Percentiles rank a stretch among this genome's conserved stretches.
phyloP scores from a whole-genome alignment of 305 asterid genomes.

The Ruellia speciosa region DNA sequence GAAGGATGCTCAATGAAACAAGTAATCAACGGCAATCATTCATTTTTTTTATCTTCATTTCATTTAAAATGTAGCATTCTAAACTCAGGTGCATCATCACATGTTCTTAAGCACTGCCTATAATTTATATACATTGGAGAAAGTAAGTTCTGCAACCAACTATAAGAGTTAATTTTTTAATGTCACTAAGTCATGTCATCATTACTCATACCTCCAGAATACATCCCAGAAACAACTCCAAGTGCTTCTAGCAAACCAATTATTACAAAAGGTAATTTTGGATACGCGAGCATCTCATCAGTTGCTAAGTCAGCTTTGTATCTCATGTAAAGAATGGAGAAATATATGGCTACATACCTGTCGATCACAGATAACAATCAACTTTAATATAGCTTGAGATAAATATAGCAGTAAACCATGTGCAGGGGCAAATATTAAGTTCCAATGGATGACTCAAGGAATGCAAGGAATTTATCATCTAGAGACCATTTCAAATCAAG shows the following conservation, averaged over 20 bases:
- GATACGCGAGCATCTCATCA: conserved; percentile 64
- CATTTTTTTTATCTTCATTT: conserved; percentile 1
- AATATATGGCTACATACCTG: conserved; percentile 53
- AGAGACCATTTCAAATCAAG: neutral
- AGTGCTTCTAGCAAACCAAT: conserved; percentile 63
- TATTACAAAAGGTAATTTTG: conserved; percentile 42
- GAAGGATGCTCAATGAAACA: neutral
- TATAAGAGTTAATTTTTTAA: too few species aligned
- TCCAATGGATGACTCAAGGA: neutral
- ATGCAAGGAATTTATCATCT: neutral
- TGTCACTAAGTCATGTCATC: neutral
- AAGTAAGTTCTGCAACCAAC: neutral
- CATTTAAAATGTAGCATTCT: conserved; percentile 1
- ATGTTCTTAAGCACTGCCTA: neutral
- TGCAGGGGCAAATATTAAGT: neutral
- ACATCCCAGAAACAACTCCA: conserved; percentile 55
- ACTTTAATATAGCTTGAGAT: too few species aligned
- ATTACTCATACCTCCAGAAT: conserved; percentile 50
- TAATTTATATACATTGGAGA: neutral
- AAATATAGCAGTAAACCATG: neutral
- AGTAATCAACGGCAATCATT: neutral
- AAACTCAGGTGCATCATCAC: neutral
- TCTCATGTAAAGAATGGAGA: conserved; percentile 40
- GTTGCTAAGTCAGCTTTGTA: conserved; percentile 45
- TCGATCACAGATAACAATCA: neutral